Conservation (phyloP, 805 yeast genomes). For the Yamadazyma laniorum region DNA sequence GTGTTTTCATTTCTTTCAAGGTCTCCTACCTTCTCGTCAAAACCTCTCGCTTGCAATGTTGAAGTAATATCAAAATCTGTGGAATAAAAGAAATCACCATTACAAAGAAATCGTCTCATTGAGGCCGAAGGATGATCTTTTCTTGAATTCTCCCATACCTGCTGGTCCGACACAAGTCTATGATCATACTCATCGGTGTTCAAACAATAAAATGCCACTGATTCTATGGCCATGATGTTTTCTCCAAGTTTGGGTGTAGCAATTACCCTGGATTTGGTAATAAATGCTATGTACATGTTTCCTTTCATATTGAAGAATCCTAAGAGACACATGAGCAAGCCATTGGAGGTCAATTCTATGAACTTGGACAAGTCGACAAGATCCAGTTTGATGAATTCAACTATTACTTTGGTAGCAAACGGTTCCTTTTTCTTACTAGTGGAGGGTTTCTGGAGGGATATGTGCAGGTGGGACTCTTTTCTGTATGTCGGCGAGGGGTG, state of each 20-base stretch:
- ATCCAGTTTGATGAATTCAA: constrained; percentile 51
- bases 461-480: constrained; percentile 5
- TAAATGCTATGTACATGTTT: constrained; percentile 54
- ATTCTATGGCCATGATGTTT: constrained; percentile 51
- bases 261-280: constrained; percentile 52
- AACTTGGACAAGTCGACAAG: constrained; percentile 39
- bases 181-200: constrained; percentile 55
- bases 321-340: constrained; percentile 50
- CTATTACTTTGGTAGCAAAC: constrained; percentile 33
- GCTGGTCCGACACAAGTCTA: not conserved
- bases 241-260: constrained; percentile 61
- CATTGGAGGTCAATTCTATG: constrained; percentile 40
- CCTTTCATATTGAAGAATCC: constrained; percentile 60
- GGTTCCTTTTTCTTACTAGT: not conserved
- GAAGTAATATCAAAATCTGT: constrained; percentile 90
- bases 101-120: constrained; percentile 55
- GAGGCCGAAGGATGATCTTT: constrained; percentile 42
- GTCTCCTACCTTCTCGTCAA: constrained; percentile 7
- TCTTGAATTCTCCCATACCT: constrained; percentile 10
- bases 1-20: constrained; percentile 4
- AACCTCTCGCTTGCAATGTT: constrained; percentile 66
- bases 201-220: constrained; percentile 64
- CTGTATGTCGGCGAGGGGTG: constrained; percentile 38
- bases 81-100: constrained; percentile 91
- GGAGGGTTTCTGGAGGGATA: constrained; percentile 2